phyloP scores from a whole-genome alignment of 208 protist species.

The Kentomonas sorsogonicus region DNA sequence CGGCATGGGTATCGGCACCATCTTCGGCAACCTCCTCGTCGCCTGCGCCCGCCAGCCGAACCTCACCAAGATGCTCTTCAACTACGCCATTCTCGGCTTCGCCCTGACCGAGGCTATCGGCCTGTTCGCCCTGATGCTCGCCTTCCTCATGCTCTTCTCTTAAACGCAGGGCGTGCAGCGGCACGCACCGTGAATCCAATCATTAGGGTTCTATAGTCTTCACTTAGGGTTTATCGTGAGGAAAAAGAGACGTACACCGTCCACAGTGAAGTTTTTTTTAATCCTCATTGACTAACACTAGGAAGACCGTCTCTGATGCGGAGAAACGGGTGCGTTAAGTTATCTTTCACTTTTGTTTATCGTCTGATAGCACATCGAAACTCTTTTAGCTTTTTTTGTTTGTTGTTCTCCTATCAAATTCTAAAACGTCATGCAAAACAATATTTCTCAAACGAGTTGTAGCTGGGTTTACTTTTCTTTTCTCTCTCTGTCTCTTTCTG shows the following conservation, averaged over 20 bases:
- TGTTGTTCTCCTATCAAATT: not conserved
- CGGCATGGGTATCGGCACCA: slow-evolving; percentile 87
- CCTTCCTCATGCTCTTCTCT: slow-evolving; percentile 92
- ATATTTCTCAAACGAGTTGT: not conserved
- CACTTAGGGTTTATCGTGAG: too few relatives aligned
- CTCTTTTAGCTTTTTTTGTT: not conserved
- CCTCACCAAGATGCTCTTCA: slow-evolving; percentile 89
- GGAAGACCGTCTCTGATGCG: slow-evolving; percentile 1
- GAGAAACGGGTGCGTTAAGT: not conserved
- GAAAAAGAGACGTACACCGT: too few relatives aligned
- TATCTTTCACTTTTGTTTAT: slow-evolving; percentile 1
- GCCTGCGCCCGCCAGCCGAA: slow-evolving; percentile 87
- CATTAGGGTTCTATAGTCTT: too few relatives aligned
- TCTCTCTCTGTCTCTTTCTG: not conserved
- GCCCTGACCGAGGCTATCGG: slow-evolving; percentile 90
- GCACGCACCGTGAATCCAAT: too few relatives aligned
- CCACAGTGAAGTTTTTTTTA: slow-evolving; percentile 10
- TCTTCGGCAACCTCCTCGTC: slow-evolving; percentile 83
- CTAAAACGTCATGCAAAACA: too few relatives aligned
- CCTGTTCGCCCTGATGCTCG: slow-evolving; percentile 88
- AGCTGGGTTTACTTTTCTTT: not conserved
- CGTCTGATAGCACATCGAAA: not conserved
- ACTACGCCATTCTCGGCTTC: slow-evolving; percentile 91
- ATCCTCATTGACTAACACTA: slow-evolving; percentile 10
- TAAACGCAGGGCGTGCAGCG: slow-evolving; percentile 46